Percentiles rank a stretch among this genome's conserved stretches.
Evolutionary conservation across 2,329 filamentous ascomycete species (phyloP).

Genomic region (Neonectria magnoliae): DNA sequence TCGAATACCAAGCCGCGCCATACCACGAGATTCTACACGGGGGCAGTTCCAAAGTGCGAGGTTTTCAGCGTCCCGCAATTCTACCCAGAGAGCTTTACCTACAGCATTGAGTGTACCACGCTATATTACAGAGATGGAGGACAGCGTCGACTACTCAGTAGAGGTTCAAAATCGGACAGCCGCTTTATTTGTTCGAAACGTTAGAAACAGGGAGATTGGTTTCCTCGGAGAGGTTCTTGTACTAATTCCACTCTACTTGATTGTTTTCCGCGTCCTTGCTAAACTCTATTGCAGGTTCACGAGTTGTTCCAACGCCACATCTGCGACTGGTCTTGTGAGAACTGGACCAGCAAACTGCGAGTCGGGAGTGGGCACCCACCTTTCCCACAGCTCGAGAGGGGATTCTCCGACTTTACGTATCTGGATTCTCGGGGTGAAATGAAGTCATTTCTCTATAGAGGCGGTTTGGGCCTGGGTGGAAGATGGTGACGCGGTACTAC

Average conservation of each 20-base stretch:
- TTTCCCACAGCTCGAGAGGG: constrained; percentile 6
- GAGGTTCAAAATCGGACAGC: too few species aligned
- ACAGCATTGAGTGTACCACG: too few species aligned
- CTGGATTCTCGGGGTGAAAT: constrained; percentile 4
- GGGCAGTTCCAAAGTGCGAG: neutral
- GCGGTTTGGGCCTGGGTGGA: neutral
- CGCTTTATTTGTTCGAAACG: too few species aligned
- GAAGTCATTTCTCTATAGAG: constrained; percentile 6
- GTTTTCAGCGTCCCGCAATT: too few species aligned
- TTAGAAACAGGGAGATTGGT: constrained; percentile 11
- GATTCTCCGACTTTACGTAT: constrained; percentile 22
- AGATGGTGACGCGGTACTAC: constrained; percentile 17
- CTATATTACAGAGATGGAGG: too few species aligned
- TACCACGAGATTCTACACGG: neutral
- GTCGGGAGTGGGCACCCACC: constrained; percentile 5
- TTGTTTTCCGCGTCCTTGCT: neutral
- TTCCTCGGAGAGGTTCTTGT: constrained; percentile 16
- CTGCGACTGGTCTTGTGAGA: constrained; percentile 9
- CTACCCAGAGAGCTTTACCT: too few species aligned
- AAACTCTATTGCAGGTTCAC: constrained; percentile 5
- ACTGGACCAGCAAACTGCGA: constrained; percentile 26
- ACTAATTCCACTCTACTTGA: neutral
- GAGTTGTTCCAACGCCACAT: constrained; percentile 11
- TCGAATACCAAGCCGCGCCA: constrained; percentile 6
- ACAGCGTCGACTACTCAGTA: too few species aligned